phyloP scores from a whole-genome alignment of 2,329 filamentous ascomycete genomes.

The Diaporthe humulicola region DNA sequence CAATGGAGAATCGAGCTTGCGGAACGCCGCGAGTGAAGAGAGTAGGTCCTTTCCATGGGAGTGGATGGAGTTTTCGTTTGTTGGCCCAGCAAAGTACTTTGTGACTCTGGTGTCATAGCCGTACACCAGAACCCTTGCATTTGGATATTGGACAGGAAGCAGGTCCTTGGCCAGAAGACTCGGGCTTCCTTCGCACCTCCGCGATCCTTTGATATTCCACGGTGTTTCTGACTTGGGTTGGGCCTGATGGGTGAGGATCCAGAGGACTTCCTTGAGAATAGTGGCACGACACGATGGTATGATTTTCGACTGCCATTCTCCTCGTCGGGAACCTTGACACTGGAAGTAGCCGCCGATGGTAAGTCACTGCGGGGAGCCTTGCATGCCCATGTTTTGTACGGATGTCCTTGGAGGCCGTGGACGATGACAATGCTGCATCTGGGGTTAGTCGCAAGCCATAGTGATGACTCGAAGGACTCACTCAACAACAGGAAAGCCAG shows the following conservation, averaged over 20 bases:
- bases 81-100: not conserved
- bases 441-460: not conserved
- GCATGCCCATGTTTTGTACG: slow-evolving; percentile 11
- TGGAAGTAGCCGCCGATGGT: not conserved
- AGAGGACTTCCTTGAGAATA: not conserved
- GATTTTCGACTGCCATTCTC: not conserved
- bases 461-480: not conserved
- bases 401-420: slow-evolving; percentile 4
- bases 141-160: not conserved
- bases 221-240: not conserved
- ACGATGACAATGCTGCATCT: not conserved
- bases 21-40: not conserved
- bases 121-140: not conserved
- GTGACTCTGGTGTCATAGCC: not conserved
- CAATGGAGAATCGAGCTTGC: not conserved
- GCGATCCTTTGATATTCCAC: not conserved
- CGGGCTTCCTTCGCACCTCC: not conserved
- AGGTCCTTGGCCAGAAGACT: not conserved
- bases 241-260: not conserved
- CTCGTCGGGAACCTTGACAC: not conserved
- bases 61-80: not conserved
- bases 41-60: slow-evolving; percentile 1
- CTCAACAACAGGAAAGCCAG: not conserved
- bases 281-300: not conserved
- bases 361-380: not conserved